Evolutionary conservation across 2,329 filamentous ascomycete species (phyloP).

Genomic region (Aspergillus costaricaensis): DNA sequence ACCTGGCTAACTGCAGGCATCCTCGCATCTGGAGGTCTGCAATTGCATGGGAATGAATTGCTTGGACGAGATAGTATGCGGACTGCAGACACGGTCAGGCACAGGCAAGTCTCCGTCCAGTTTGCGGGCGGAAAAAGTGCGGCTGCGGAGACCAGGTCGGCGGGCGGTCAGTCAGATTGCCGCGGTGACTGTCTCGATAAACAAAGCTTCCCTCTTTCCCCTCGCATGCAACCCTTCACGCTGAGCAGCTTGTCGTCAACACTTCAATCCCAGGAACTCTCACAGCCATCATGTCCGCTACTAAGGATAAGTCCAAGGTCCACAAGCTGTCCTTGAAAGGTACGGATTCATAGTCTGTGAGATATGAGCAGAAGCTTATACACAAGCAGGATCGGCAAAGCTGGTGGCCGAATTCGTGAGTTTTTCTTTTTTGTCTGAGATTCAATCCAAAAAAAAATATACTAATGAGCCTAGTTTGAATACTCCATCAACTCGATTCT

Average conservation of each 20-base stretch:
- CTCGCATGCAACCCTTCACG: background rate
- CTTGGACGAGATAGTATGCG: background rate
- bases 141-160: conserved; percentile 38
- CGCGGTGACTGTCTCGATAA: conserved; percentile 32
- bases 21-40: conserved; percentile 47
- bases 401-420: conserved; percentile 93
- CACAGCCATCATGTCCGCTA: conserved; percentile 42
- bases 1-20: conserved; percentile 50
- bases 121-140: conserved; percentile 22
- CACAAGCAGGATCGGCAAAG: conserved; percentile 66
- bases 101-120: background rate
- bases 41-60: conserved; percentile 33
- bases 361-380: conserved; percentile 30
- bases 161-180: conserved; percentile 35
- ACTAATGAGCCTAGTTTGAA: conserved; percentile 65
- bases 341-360: conserved; percentile 18
- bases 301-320: conserved; percentile 76
- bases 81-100: background rate
- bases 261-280: background rate
- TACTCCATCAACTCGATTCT: conserved; percentile 98
- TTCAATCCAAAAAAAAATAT: background rate
- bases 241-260: background rate
- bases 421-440: conserved; percentile 23
- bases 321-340: conserved; percentile 78
- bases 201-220: conserved; percentile 31